phyloP scores from a whole-genome alignment of 1,139 yeast species.

The Pneumocystis canis region DNA sequence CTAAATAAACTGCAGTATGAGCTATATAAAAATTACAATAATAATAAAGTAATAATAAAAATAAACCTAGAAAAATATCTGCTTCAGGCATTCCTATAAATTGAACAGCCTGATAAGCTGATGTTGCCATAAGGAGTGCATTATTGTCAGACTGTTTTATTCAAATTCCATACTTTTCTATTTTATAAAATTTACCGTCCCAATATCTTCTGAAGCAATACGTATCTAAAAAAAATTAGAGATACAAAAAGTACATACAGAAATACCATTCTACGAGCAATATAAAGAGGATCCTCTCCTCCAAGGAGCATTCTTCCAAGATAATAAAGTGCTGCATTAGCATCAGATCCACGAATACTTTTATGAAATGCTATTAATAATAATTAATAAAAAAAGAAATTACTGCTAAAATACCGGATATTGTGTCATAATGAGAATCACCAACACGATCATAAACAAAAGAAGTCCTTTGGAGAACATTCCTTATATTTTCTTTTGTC shows the following conservation, averaged over 20 bases:
- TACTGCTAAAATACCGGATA: constrained; percentile 43
- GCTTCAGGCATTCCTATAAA: constrained; percentile 96
- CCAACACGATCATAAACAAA: constrained; percentile 74
- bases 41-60: neutral
- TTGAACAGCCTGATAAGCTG: constrained; percentile 75
- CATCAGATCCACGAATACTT: constrained; percentile 71
- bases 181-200: constrained; percentile 29
- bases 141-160: constrained; percentile 39
- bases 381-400: neutral
- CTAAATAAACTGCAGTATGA: constrained; percentile 80
- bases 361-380: constrained; percentile 45
- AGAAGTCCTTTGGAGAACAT: constrained; percentile 36
- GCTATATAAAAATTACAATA: constrained; percentile 27
- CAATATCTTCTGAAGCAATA: constrained; percentile 25
- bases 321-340: constrained; percentile 80
- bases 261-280: constrained; percentile 73
- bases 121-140: constrained; percentile 72
- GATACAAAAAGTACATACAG: constrained; percentile 46
- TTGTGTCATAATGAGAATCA: constrained; percentile 85
- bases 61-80: constrained; percentile 44
- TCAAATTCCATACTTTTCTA: constrained; percentile 40
- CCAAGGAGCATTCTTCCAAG: constrained; percentile 75
- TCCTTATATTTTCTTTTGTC: constrained; percentile 27
- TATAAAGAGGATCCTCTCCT: constrained; percentile 86
- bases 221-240: constrained; percentile 28